A percentile compares a stretch with the other conserved stretches of the same genome.
These are phyloP conservation scores for Boletus speciosus DNA, from an alignment of 768 basidiomycete species.

Conservation along the genomic window DNA sequence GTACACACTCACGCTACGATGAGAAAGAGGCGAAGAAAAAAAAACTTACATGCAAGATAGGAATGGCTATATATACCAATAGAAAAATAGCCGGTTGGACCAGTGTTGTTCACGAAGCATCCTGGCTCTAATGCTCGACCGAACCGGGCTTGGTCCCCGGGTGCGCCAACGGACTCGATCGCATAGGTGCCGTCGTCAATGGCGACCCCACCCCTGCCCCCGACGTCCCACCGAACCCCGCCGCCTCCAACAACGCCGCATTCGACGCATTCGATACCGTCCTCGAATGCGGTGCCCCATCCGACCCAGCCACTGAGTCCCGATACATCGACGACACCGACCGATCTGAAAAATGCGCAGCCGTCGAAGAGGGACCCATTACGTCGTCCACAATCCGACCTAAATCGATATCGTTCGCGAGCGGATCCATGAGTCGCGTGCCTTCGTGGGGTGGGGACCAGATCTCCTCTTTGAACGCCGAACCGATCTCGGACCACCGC, in stretches of 20 bases:
- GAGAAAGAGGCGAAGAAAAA: neutral
- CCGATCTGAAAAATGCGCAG: constrained; percentile 19
- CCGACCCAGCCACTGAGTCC: constrained; percentile 6
- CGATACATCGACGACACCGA: constrained; percentile 25
- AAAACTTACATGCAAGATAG: constrained; percentile 2
- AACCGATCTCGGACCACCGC: constrained; percentile 38
- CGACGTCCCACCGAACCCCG: constrained; percentile 9
- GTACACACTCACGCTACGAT: neutral
- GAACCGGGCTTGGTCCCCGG: neutral
- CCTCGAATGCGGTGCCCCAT: constrained; percentile 17
- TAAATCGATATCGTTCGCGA: constrained; percentile 33
- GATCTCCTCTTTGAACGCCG: constrained; percentile 46
- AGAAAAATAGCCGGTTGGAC: too few relatives aligned
- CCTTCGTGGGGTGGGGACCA: constrained; percentile 40
- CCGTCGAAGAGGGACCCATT: constrained; percentile 38
- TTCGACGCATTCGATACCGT: constrained; percentile 20
- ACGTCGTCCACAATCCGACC: constrained; percentile 45
- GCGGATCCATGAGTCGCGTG: constrained; percentile 22
- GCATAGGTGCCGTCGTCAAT: neutral
- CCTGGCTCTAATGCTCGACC: neutral
- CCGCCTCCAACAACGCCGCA: constrained; percentile 22
- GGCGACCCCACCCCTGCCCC: neutral
- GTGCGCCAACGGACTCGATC: constrained; percentile 23
- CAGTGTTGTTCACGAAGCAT: neutral
- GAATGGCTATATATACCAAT: neutral